phyloP scores from a whole-genome alignment of 352 stramenopile species.

The Globisporangium acanthophoron region DNA sequence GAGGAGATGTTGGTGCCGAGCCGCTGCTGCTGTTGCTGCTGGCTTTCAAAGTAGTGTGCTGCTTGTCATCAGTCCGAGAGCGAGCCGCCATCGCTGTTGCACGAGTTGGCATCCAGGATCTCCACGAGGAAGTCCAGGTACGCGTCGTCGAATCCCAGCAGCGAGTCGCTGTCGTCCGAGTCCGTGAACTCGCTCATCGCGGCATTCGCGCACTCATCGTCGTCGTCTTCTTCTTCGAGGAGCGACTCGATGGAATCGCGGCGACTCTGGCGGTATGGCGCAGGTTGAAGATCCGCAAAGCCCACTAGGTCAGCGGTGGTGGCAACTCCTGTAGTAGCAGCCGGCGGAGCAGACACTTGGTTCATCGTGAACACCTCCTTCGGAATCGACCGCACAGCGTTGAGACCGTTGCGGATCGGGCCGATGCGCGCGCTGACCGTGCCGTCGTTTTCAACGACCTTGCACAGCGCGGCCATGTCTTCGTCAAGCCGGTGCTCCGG shows the following conservation, averaged over 20 bases:
- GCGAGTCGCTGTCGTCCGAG: constrained; percentile 15
- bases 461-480: constrained; percentile 22
- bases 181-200: constrained; percentile 6
- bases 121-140: constrained; percentile 12
- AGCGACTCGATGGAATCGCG: constrained; percentile 14
- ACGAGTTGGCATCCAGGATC: constrained; percentile 10
- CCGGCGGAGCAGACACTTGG: neutral
- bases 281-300: neutral
- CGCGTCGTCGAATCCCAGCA: constrained; percentile 8
- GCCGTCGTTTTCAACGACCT: constrained; percentile 16
- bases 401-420: constrained; percentile 12
- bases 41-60: neutral
- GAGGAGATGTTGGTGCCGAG: neutral
- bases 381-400: constrained; percentile 9
- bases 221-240: constrained; percentile 12
- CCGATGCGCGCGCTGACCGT: constrained; percentile 7
- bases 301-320: neutral
- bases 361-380: constrained; percentile 6
- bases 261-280: constrained; percentile 6
- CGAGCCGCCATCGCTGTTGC: constrained; percentile 1
- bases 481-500: constrained; percentile 56
- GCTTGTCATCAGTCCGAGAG: constrained; percentile 4
- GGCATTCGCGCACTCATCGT: neutral
- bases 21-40: neutral
- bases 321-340: no score